These are phyloP conservation scores for Aspergillus uvarum DNA, from an alignment of 2,329 filamentous ascomycete genomes.

Conservation along the genomic window DNA sequence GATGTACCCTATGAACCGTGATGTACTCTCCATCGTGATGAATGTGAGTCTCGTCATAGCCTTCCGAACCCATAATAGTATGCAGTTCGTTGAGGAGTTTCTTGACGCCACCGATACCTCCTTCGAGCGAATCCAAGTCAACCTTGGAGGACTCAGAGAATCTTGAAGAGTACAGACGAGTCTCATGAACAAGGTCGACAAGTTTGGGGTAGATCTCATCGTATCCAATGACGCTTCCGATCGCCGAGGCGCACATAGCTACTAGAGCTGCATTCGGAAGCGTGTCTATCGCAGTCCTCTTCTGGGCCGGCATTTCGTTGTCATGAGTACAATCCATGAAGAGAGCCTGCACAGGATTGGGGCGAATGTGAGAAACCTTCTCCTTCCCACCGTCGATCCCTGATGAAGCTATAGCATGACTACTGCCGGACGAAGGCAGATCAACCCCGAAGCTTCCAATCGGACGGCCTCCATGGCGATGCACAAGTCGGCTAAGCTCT, in stretches of 20 bases:
- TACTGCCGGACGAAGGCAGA: constrained; percentile 68
- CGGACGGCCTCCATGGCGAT: constrained; percentile 87
- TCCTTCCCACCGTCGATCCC: constrained; percentile 47
- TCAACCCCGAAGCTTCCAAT: constrained; percentile 98
- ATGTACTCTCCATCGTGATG: constrained; percentile 96
- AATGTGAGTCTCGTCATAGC: constrained; percentile 92
- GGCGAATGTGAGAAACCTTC: constrained; percentile 76
- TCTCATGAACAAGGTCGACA: constrained; percentile 91
- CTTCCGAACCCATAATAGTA: constrained; percentile 90
- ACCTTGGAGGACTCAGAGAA: constrained; percentile 60
- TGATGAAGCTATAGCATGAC: constrained; percentile 37
- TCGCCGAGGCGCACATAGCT: constrained; percentile 91
- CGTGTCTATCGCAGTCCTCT: constrained; percentile 89
- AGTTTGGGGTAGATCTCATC: constrained; percentile 93
- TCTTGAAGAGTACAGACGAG: constrained; percentile 73
- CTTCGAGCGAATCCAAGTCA: constrained; percentile 61
- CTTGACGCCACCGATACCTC: constrained; percentile 86
- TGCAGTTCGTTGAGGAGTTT: constrained; percentile 94
- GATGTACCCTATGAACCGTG: constrained; percentile 92
- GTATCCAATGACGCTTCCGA: constrained; percentile 95
- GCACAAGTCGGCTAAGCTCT: constrained; percentile 88
- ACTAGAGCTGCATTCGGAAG: constrained; percentile 91
- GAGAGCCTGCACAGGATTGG: constrained; percentile 84
- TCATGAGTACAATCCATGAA: constrained; percentile 99
- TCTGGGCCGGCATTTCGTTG: constrained; percentile 94